Base-by-base conservation (phyloP, 306 rosid species). In the Acacia confusa region DNA sequence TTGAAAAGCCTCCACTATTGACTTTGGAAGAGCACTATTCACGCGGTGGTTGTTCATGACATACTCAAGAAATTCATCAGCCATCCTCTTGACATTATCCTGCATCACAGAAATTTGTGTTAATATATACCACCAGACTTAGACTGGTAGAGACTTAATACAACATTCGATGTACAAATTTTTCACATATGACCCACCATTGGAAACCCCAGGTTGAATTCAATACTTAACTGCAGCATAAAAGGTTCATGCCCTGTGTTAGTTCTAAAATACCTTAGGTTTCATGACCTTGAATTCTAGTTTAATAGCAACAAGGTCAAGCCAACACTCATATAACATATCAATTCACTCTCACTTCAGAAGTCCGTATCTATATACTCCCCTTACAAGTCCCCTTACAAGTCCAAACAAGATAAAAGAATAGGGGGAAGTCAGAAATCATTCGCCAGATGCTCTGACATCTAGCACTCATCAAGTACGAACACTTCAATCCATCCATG, bases 1-100 rank as follows among this genome's bases (percentile, higher is more conserved):
- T 89, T 93, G 97, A 81, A 93, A 92, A 67, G 98, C 94, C 86
- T 95, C 95, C 72, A 89, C 77, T 75, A 87, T 78, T 66, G 97
- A 88, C 20, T 66, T 85, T 65, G 92, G 84, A 82, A 57, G 64
- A 57, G 92, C 88, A 7, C 73, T 77, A 45, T 70, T 58, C 87
- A 93, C 87, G 75, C 14, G 89, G 84, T 90, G 93, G 85, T 93
- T 88, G 85, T 78, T 75, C 90, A 91, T 81, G 13, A 93, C 85
- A 85, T 89, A 93, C 73, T 92, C 88, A 57, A 92, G 92, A 85
- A 89, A 92, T 74, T 69, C 80, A 74, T 83, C 84, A 45, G 78
- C 97, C 93, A 79, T 79, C 72, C 10, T 78, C 89, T 82, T 84
- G 63, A 90, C 90, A 27, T 78, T 64, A 45, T 83, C 98, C 99